Conservation (phyloP, 2,329 filamentous ascomycete genomes). For the Pestalotiopsis sp. region DNA sequence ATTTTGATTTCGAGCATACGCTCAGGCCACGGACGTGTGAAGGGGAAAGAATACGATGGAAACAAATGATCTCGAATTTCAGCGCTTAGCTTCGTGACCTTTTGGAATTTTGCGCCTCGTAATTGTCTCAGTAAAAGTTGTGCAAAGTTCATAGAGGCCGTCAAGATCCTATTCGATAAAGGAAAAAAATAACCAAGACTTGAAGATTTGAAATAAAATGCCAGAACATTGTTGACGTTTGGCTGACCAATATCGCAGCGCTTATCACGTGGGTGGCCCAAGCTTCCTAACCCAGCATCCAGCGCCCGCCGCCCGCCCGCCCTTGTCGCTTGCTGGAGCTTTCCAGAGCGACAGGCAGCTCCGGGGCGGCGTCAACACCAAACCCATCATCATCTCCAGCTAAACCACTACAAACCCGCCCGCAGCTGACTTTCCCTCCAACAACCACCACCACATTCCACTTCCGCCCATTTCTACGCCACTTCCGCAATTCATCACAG, state of each 20-base stretch:
- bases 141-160: no score
- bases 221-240: not conserved
- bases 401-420: not conserved
- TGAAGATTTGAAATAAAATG: not conserved
- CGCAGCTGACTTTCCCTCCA: not conserved
- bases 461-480: no score
- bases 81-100: not conserved
- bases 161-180: no score
- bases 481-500: not conserved
- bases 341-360: slow-evolving; percentile 13
- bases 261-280: slow-evolving; percentile 3
- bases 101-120: not conserved
- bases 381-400: slow-evolving; percentile 11
- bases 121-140: no score
- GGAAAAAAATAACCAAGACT: not conserved
- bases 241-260: not conserved
- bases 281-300: not conserved
- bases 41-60: no score
- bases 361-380: slow-evolving; percentile 14
- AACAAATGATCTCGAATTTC: no score
- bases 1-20: no score
- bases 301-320: not conserved
- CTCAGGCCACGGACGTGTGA: no score
- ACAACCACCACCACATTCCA: not conserved
- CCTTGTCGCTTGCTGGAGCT: slow-evolving; percentile 8